phyloP scores from a whole-genome alignment of 2,329 filamentous ascomycete species.

The Ceratocystis ficicola region DNA sequence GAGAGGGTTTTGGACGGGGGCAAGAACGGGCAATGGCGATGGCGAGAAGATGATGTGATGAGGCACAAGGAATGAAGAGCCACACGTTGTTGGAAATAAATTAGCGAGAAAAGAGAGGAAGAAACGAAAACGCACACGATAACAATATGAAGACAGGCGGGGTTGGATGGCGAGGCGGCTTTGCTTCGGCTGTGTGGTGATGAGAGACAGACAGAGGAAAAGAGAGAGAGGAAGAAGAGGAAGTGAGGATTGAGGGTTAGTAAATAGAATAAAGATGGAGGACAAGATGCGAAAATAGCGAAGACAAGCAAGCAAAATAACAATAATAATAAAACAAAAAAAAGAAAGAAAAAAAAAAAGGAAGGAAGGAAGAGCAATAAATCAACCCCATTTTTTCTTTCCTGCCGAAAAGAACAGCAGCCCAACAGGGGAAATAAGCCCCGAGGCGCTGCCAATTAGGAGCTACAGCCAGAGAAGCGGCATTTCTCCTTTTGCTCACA shows the following conservation, averaged over 20 bases:
- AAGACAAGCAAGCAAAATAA: neutral
- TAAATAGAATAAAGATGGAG: constrained; percentile 3
- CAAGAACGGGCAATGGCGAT: neutral
- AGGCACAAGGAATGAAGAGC: constrained; percentile 1
- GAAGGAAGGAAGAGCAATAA: neutral
- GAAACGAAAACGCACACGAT: neutral
- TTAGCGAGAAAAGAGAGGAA: neutral
- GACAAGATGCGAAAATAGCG: neutral
- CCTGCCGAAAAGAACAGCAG: no score
- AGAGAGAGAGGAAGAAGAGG: neutral
- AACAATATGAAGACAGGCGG: no score
- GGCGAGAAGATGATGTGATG: neutral
- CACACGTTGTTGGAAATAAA: neutral
- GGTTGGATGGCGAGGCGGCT: no score
- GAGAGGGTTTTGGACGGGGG: no score
- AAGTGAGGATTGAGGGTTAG: neutral
- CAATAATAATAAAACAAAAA: neutral
- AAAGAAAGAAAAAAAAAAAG: neutral
- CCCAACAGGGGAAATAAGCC: no score
- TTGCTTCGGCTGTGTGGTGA: no score
- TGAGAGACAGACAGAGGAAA: no score
- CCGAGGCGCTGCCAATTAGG: no score
- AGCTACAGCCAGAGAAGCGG: no score
- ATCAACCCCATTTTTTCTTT: no score
- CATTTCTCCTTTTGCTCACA: no score